Base-by-base conservation (phyloP, 495 filamentous ascomycete species). In the Neurospora discreta region DNA sequence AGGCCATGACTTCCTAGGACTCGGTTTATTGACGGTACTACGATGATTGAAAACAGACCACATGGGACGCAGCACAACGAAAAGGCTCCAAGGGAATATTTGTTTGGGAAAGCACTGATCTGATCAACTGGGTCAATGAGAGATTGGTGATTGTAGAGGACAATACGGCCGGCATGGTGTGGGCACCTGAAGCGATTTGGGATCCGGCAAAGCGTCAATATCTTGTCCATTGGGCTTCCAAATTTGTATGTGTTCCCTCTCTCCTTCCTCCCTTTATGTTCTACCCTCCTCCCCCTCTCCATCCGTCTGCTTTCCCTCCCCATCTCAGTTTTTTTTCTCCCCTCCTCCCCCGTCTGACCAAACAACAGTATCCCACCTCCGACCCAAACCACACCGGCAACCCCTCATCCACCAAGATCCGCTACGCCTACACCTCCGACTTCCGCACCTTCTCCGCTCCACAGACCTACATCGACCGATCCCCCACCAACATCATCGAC, bases 121-220 rank as follows among this genome's bases (percentile, higher is more conserved):
- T 87, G 3, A 67, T 85, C 36, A 85, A 80, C 75, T 87, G 83
- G 80, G 78, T 73, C 36, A 78, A 80, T 36, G 85, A 87, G 75
- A 77, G 85, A 15, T 72, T 87, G 9, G 84, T 86, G 2, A 75
- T 74, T 2, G 84, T 87, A 2, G 84, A 87, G 72, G 82, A 85
- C 58, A 73, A 74, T 13, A 84, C 78, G 5, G 85, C 84, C 4
- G 85, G 85, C 15, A 87, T 87, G 85, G 85, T 87, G 0, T 87
- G 85, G 85, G 85, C 85, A 15, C 85, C 85, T 1, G 84, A 85
- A 60, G 85, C 85, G 0, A 83, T 87, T 67, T 87, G 85, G 85
- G 84, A 87, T 71, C 78, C 82, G 0, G 76, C 78, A 2, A 85
- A 86, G 74, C 77, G 81, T 44, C 70, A 83, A 82, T 87, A 86